Evolutionary conservation across 257 asterid genomes (phyloP).

Genomic region (Nemophila menziesii): DNA sequence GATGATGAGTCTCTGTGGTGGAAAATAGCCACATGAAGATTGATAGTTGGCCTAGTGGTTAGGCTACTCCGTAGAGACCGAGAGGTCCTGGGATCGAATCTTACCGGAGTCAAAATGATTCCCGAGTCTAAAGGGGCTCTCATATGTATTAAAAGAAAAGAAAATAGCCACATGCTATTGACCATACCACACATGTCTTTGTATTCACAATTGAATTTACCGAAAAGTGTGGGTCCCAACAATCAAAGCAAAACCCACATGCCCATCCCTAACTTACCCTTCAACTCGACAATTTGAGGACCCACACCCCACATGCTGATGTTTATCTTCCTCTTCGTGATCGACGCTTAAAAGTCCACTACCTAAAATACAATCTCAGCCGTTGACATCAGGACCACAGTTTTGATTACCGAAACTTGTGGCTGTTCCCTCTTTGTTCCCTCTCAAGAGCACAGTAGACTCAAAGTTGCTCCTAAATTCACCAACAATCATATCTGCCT

Average conservation of each 20-base stretch:
- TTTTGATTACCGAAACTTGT: conserved; percentile 15
- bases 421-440: conserved; percentile 30
- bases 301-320: conserved; percentile 42
- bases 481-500: conserved; percentile 25
- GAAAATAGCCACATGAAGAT: conserved; percentile 11
- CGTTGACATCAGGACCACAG: conserved; percentile 9
- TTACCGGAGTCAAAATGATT: no score
- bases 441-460: conserved; percentile 11
- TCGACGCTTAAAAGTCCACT: conserved; percentile 11
- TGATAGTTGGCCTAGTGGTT: no score
- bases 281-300: conserved; percentile 25
- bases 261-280: conserved; percentile 13
- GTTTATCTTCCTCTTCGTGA: conserved; percentile 1
- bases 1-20: conserved; percentile 10
- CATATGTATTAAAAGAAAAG: no score
- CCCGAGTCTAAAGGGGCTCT: no score
- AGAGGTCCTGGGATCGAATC: no score
- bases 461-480: conserved; percentile 23
- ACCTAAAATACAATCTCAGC: conserved; percentile 8
- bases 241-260: conserved; percentile 18
- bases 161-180: conserved; percentile 12
- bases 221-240: conserved; percentile 11
- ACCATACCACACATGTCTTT: conserved; percentile 19
- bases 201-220: conserved; percentile 12
- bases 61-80: no score